Evolutionary conservation across 2,329 filamentous ascomycete species (phyloP).

Genomic region (Trematosphaeria pertusa): DNA sequence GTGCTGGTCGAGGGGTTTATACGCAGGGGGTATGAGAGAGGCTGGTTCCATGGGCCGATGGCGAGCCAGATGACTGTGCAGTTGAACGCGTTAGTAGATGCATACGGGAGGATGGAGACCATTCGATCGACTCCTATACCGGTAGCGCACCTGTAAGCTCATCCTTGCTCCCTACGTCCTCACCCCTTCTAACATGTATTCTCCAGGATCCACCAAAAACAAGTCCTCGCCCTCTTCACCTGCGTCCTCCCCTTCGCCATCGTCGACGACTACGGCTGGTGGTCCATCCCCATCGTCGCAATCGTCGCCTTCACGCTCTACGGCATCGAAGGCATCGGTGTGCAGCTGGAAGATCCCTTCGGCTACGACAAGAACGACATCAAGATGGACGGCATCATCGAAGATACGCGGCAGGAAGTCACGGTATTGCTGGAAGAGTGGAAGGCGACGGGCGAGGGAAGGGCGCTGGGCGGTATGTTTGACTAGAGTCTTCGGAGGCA

Average conservation of each 20-base stretch:
- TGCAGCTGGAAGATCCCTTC: slow-evolving; percentile 70
- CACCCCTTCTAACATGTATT: no score
- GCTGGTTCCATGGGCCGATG: slow-evolving; percentile 67
- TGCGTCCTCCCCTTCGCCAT: slow-evolving; percentile 68
- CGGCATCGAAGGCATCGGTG: slow-evolving; percentile 68
- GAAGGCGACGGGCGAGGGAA: slow-evolving; percentile 49
- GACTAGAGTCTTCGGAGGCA: slow-evolving; percentile 14
- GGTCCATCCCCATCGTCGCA: slow-evolving; percentile 64
- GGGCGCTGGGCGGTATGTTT: slow-evolving; percentile 44
- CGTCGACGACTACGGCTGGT: slow-evolving; percentile 69
- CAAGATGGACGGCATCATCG: slow-evolving; percentile 70
- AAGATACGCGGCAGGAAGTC: slow-evolving; percentile 65
- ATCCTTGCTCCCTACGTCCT: no score
- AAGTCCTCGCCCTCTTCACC: slow-evolving; percentile 68
- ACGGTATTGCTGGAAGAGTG: slow-evolving; percentile 66
- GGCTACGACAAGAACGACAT: slow-evolving; percentile 71
- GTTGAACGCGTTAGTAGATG: slow-evolving; percentile 63
- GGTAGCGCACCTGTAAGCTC: slow-evolving; percentile 62
- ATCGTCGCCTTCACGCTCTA: slow-evolving; percentile 70
- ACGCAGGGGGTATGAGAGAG: slow-evolving; percentile 60
- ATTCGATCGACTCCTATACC: slow-evolving; percentile 70
- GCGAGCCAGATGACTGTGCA: slow-evolving; percentile 65
- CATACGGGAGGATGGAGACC: slow-evolving; percentile 70
- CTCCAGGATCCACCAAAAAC: slow-evolving; percentile 66
- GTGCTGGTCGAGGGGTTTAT: slow-evolving; percentile 68